phyloP scores from a whole-genome alignment of 2,329 filamentous ascomycete species.

The Aulographum hederae region DNA sequence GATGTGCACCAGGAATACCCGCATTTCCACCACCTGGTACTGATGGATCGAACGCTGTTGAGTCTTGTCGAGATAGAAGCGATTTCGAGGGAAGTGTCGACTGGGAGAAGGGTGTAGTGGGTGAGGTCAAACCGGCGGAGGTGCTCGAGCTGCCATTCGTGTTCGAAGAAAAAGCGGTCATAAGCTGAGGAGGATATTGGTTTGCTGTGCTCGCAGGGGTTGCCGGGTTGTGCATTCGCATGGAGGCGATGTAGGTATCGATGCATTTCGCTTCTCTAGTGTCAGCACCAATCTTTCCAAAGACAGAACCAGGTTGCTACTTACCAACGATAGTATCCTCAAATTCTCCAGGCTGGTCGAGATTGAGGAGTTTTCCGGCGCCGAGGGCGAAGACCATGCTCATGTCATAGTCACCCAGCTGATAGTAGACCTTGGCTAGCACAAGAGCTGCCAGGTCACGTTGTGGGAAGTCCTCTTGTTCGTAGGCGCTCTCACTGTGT shows the following conservation, averaged over 20 bases:
- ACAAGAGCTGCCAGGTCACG: conserved; percentile 87
- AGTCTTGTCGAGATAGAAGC: conserved; percentile 68
- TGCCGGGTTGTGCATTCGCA: conserved; percentile 38
- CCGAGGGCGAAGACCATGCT: conserved; percentile 97
- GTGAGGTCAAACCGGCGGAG: conserved; percentile 55
- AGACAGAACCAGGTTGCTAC: too few species aligned
- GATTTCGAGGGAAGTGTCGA: conserved; percentile 87
- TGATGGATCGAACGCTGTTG: conserved; percentile 37
- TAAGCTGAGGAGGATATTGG: conserved; percentile 46
- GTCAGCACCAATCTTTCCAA: conserved; percentile 1
- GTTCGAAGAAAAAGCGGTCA: conserved; percentile 58
- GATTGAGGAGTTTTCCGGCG: conserved; percentile 85
- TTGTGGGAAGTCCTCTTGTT: conserved; percentile 88
- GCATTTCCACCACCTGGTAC: conserved; percentile 37
- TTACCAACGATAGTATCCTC: conserved; percentile 92
- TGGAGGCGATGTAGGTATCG: conserved; percentile 86
- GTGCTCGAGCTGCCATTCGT: conserved; percentile 46
- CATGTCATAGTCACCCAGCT: conserved; percentile 96
- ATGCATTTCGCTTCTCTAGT: conserved; percentile 61
- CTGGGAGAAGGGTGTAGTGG: conserved; percentile 89
- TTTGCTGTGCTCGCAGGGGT: conserved; percentile 27
- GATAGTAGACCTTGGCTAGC: conserved; percentile 95
- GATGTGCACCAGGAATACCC: conserved; percentile 33
- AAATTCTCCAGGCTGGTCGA: conserved; percentile 82
- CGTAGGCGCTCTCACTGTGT: conserved; percentile 80